Evolutionary conservation across 2,329 filamentous ascomycete species (phyloP), one percentile per base, ranked within the genome.

Genomic region (Trichoderma sp.): DNA sequence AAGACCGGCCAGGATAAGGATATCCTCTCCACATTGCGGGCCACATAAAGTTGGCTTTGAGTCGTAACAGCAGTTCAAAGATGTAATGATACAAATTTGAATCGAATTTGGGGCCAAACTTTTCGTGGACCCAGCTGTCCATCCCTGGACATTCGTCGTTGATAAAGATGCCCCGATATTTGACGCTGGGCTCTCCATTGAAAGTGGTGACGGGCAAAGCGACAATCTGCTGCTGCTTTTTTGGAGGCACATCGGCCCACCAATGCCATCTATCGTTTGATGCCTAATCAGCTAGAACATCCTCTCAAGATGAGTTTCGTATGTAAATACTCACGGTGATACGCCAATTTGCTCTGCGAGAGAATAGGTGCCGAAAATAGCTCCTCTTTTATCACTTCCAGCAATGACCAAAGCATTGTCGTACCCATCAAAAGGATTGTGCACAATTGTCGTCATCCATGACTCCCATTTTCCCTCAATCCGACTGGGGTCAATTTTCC

Each of bases 11-110:
- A 0, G 82, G 83, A 4, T 79, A 79, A 1, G 82, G 82, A 47
- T 81, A 82, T 14, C 79, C 81, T 6, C 85, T 84, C 87, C 89
- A 91, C 84, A 88, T 88, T 0, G 89, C 88, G 0, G 88, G 89
- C 89, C 89, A 91, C 65, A 91, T 79, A 72, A 89, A 91, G 74
- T 91, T 91, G 2, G 87, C 76, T 74, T 83, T 85, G 24, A 89
- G 81, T 16, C 88, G 81, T 4, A 90, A 80, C 1, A 90, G 78
- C 5, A 91, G 81, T 73, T 91, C 89, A 71, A 91, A 91, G 0
- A 91, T 84, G 19, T 84, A 83, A 14, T 79, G 79, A 75, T 91
- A 91, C 71, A 91, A 89, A 3, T 85, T 83, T 0, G 83, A 81
- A 68, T 86, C 85, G 33, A 81, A 89, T 24, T 85, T 85, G 5